Conservation (phyloP, 2,329 filamentous ascomycete genomes). For the Fusarium secorum region DNA sequence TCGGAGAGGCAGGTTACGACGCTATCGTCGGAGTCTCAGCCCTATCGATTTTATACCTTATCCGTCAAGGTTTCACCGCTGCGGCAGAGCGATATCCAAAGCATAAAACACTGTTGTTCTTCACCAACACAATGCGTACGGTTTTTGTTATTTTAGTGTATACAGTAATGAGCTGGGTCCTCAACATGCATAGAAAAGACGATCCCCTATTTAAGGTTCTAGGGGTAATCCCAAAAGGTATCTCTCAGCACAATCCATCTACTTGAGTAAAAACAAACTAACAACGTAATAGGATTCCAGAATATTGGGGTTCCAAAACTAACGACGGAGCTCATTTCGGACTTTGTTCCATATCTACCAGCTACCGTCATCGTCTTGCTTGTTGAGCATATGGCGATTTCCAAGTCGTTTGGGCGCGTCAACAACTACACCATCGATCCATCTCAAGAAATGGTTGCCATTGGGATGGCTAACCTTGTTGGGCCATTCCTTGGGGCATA, state of each 20-base stretch:
- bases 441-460: conserved; percentile 94
- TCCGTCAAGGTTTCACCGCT: conserved; percentile 71
- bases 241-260: neutral
- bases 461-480: conserved; percentile 88
- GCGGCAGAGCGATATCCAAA: conserved; percentile 74
- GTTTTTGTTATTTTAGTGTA: conserved; percentile 92
- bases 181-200: conserved; percentile 72
- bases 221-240: conserved; percentile 75
- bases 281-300: conserved; percentile 68
- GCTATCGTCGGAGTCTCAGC: conserved; percentile 89
- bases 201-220: conserved; percentile 78
- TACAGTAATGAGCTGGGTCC: conserved; percentile 87
- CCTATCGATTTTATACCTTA: conserved; percentile 77
- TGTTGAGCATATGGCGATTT: conserved; percentile 96
- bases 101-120: conserved; percentile 82
- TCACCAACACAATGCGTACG: conserved; percentile 87
- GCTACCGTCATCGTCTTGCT: conserved; percentile 91
- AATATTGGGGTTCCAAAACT: conserved; percentile 77
- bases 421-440: conserved; percentile 98
- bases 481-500: conserved; percentile 93
- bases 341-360: conserved; percentile 77
- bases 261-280: neutral
- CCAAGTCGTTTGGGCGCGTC: conserved; percentile 93
- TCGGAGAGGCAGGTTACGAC: conserved; percentile 74
- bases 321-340: conserved; percentile 69